Evolutionary conservation across 371 early-diverging fungal species (phyloP).

Genomic region (Chytridium lagenaria): DNA sequence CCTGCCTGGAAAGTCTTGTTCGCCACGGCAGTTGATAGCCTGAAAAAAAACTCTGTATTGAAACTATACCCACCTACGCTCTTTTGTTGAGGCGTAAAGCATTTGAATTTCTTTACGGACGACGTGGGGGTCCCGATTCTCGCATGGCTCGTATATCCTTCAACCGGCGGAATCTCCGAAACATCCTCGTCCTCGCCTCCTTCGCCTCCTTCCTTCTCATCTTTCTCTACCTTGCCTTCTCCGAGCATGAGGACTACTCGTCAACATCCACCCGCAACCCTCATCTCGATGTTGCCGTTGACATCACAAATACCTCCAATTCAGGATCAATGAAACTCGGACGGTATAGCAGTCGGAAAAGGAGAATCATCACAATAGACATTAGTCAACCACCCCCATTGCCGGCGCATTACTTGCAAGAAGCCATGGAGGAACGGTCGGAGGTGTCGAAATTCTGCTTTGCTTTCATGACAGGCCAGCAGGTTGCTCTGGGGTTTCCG

Average conservation of each 20-base stretch:
- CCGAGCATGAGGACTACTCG: not conserved
- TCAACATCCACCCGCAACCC: too few relatives aligned
- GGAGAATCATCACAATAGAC: not conserved
- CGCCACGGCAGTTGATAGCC: too few relatives aligned
- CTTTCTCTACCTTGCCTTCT: not conserved
- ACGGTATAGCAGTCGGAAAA: not conserved
- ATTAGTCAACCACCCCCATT: constrained; percentile 4
- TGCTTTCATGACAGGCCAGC: constrained; percentile 7
- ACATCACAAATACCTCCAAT: not conserved
- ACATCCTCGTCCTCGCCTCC: not conserved
- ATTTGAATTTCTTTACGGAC: too few relatives aligned
- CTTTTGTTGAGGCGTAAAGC: too few relatives aligned
- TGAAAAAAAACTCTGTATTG: too few relatives aligned
- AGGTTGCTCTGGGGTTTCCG: not conserved
- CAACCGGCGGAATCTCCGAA: constrained; percentile 7
- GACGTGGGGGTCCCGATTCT: too few relatives aligned
- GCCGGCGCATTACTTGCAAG: constrained; percentile 1
- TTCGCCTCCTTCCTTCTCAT: not conserved
- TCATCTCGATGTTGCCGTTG: too few relatives aligned
- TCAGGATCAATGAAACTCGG: not conserved
- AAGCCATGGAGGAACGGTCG: not conserved
- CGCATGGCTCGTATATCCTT: not conserved
- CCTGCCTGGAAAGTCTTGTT: too few relatives aligned
- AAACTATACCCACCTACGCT: too few relatives aligned
- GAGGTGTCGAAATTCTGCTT: not conserved